Conservation (phyloP, 2,329 filamentous ascomycete species). For the Xylariaceae sp. region DNA sequence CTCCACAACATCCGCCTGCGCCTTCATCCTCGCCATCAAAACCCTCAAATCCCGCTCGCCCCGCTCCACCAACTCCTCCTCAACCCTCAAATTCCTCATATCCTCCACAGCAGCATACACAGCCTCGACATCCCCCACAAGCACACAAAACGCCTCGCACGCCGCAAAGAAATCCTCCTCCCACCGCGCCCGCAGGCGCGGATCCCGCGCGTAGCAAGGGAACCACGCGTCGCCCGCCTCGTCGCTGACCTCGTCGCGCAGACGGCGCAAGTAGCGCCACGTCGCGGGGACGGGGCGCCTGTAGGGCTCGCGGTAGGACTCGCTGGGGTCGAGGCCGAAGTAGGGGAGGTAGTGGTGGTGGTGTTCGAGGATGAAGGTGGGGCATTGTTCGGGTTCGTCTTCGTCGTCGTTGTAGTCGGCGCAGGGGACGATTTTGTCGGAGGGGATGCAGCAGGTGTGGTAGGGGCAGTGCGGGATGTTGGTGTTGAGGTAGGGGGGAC, state of each 20-base stretch:
- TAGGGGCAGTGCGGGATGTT: conserved; percentile 15
- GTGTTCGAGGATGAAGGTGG: conserved; percentile 20
- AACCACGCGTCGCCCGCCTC: background rate
- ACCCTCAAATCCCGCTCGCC: no score
- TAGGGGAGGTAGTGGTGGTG: conserved; percentile 20
- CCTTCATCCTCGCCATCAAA: no score
- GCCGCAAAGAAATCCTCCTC: conserved; percentile 1
- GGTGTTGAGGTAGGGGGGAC: background rate
- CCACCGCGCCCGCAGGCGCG: background rate
- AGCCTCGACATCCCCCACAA: conserved; percentile 9
- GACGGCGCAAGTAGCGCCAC: background rate
- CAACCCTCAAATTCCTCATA: background rate
- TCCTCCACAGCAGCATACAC: conserved; percentile 8
- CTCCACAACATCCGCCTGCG: no score
- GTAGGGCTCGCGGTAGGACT: background rate
- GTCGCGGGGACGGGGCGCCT: conserved; percentile 17
- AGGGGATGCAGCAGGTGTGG: conserved; percentile 25
- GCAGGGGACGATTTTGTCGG: conserved; percentile 14
- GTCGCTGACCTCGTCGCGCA: no score
- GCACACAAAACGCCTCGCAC: conserved; percentile 17
- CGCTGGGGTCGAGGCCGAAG: conserved; percentile 12
- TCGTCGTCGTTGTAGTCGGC: background rate
- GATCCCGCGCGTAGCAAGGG: conserved; percentile 6
- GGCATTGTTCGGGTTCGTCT: conserved; percentile 23
- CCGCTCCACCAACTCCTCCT: no score